A percentile compares a stretch with the other conserved stretches of the same genome.
Evolutionary conservation across 129 eudicot genomes (phyloP).

Genomic region (Gnaphalium uliginosum): DNA sequence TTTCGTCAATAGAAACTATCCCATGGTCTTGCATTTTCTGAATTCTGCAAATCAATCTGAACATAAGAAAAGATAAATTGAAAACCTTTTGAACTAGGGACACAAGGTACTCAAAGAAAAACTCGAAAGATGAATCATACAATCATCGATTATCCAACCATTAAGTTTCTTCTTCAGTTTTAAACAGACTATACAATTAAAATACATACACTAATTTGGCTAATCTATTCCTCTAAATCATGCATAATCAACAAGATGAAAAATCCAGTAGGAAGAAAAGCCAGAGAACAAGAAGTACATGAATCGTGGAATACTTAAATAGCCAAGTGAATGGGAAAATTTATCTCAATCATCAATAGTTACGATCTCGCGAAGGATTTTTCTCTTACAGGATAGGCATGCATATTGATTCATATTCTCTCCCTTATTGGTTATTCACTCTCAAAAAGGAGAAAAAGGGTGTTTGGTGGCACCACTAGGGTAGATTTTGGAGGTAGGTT

Average conservation of each 20-base stretch:
- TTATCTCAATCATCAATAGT: not conserved
- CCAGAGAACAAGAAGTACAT: not conserved
- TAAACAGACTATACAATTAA: not conserved
- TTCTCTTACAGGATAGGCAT: not conserved
- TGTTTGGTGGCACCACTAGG: no score
- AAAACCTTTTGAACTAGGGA: not conserved
- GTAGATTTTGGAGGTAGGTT: not conserved
- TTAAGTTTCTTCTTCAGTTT: not conserved
- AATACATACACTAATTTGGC: not conserved
- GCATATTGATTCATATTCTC: not conserved
- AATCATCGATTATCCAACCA: not conserved
- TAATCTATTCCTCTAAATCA: not conserved
- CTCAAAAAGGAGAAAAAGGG: no score
- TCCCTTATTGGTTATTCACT: no score
- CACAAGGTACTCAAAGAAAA: not conserved
- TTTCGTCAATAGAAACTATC: slow-evolving; percentile 41
- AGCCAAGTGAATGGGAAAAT: not conserved
- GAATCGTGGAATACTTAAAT: not conserved
- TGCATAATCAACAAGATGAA: no score
- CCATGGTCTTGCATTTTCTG: slow-evolving; percentile 61
- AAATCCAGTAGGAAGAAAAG: no score
- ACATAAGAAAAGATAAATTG: slow-evolving; percentile 1
- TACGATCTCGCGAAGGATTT: not conserved
- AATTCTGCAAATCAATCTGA: slow-evolving; percentile 19
- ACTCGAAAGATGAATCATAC: not conserved